phyloP scores from a whole-genome alignment of 345 rosid species.

The Dovyalis caffra region DNA sequence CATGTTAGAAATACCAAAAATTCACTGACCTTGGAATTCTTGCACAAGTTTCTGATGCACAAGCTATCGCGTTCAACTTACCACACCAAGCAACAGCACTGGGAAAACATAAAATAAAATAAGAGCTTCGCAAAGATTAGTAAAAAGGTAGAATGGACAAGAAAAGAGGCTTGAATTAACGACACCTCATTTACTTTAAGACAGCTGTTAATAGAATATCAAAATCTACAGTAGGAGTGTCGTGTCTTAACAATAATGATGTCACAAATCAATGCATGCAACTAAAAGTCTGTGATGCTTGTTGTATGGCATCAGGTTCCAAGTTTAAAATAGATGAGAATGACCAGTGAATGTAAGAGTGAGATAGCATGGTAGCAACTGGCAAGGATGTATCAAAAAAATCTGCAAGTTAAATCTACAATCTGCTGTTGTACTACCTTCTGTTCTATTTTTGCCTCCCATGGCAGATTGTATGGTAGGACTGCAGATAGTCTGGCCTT shows the following conservation, averaged over 20 bases:
- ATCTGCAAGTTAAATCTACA: neutral
- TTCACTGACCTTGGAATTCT: constrained; percentile 78
- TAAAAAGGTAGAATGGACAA: neutral
- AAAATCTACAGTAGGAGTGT: neutral
- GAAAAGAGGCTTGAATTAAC: neutral
- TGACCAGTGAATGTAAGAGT: neutral
- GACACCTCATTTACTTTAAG: neutral
- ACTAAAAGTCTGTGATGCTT: neutral
- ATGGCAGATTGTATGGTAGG: neutral
- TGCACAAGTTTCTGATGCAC: constrained; percentile 98
- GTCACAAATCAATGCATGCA: neutral
- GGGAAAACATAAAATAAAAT: constrained; percentile 11
- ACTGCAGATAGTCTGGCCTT: neutral
- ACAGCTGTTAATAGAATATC: neutral
- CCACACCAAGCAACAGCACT: constrained; percentile 99
- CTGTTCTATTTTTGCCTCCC: neutral
- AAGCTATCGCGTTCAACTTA: constrained; percentile 96
- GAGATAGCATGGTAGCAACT: neutral
- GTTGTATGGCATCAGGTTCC: neutral
- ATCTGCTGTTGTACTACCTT: neutral
- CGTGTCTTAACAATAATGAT: neutral
- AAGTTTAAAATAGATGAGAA: neutral
- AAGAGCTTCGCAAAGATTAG: neutral
- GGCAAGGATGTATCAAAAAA: neutral
- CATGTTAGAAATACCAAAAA: neutral